Base-by-base conservation (phyloP, 2,329 filamentous ascomycete genomes). In the Fulvia fulva region DNA sequence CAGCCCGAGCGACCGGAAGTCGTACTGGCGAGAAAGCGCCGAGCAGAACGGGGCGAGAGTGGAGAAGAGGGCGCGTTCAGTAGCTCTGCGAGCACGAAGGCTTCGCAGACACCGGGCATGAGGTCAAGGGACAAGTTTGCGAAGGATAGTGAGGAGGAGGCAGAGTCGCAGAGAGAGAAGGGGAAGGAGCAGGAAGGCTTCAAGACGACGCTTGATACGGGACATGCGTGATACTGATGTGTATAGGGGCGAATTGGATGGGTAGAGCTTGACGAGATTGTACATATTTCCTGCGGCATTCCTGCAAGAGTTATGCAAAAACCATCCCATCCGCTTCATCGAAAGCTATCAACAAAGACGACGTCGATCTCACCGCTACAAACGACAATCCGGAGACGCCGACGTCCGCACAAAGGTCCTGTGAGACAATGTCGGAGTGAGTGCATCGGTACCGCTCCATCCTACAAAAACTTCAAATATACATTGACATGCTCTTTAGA, bases 1-100 rank as follows among this genome's bases (percentile, higher is more conserved):
- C 75, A 74, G 28, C 79, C 80, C 26, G 68, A 67, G 32, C 69
- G 77, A 58, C 72, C 74, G 1, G 73, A 73, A 46, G 69, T 70
- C 21, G 62, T 61, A 25, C 58, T 69, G 22, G 70, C 69, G 32
- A 59, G 62, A 43, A 60, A 63, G 57, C 66, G 61, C 51, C 50
- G 64, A 21, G 62, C 60, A 14, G 45, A 61, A 21, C 61, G 64
- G 16, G 64, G 61, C 23, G 65, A 58, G 9, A 62, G 65, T 43
- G 71, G 65, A 19, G 67, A 68, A 60, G 57, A 25, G 19, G 68
- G 60, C 14, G 63, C 55, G 16, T 58, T 60, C 11, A 65, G 56
- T 22, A 58, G 58, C 43, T 57, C 45, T 16, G 57, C 41, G 8
- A 59, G 51, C 26, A 56, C 51, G 14, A 59, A 53, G n/a, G 57